phyloP scores from a whole-genome alignment of 331 rosid genomes.

The Telfairia occidentalis region DNA sequence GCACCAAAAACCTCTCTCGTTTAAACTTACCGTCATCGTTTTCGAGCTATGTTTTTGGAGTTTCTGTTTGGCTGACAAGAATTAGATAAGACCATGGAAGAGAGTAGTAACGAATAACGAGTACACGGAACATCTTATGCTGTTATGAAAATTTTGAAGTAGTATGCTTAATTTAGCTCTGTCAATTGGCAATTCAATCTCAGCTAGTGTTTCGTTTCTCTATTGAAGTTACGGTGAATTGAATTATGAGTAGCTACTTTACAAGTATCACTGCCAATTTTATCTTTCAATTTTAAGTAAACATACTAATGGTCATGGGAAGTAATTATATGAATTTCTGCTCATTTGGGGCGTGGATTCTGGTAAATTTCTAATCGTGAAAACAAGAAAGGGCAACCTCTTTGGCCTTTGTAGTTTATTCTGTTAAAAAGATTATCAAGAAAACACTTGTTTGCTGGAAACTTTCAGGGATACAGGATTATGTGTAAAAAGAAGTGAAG shows the following conservation, averaged over 20 bases:
- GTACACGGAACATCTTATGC: not conserved
- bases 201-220: not conserved
- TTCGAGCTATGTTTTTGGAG: not conserved
- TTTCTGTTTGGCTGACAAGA: slow-evolving; percentile 12
- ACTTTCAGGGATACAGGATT: slow-evolving; percentile 44
- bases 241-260: not conserved
- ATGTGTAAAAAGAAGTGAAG: slow-evolving; percentile 33
- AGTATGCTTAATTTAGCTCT: not conserved
- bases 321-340: not conserved
- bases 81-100: slow-evolving; percentile 4
- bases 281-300: too few relatives aligned
- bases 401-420: not conserved
- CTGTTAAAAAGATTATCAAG: not conserved
- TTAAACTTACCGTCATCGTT: not conserved
- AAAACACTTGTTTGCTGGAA: slow-evolving; percentile 8
- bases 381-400: not conserved
- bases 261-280: not conserved
- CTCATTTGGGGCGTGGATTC: not conserved
- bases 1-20: not conserved
- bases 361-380: not conserved
- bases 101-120: not conserved
- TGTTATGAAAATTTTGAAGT: not conserved
- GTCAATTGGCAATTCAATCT: not conserved
- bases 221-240: not conserved
- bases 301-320: not conserved